phyloP scores from a whole-genome alignment of 352 stramenopile genomes.

The Phytophthora cactorum region DNA sequence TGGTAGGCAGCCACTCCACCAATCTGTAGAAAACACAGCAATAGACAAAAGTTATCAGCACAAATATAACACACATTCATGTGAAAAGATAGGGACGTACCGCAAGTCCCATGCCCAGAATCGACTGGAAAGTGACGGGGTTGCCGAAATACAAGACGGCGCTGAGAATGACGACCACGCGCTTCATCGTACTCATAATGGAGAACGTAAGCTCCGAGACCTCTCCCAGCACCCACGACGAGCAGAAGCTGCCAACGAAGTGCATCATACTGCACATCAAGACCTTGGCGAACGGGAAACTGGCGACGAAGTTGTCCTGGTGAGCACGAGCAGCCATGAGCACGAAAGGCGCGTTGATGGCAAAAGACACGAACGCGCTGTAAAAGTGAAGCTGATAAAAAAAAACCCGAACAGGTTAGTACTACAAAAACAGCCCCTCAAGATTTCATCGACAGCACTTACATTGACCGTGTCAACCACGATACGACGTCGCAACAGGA shows the following conservation, averaged over 20 bases:
- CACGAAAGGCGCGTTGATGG: conserved; percentile 83
- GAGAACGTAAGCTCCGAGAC: conserved; percentile 90
- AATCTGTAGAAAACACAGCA: conserved; percentile 37
- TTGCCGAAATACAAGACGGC: conserved; percentile 89
- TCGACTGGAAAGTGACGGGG: conserved; percentile 70
- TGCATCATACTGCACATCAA: conserved; percentile 86
- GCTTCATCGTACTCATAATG: conserved; percentile 92
- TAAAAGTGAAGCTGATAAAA: conserved; percentile 84
- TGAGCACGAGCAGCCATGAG: conserved; percentile 60
- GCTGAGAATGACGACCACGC: conserved; percentile 87
- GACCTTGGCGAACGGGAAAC: conserved; percentile 78
- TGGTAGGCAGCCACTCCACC: conserved; percentile 81
- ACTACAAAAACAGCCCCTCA: not conserved
- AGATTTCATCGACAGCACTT: conserved; percentile 30
- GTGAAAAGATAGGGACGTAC: conserved; percentile 26
- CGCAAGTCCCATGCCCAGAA: conserved; percentile 76
- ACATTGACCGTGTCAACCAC: conserved; percentile 87
- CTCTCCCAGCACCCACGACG: conserved; percentile 83
- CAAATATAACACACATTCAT: not conserved
- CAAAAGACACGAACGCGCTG: conserved; percentile 82
- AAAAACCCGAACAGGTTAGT: not conserved
- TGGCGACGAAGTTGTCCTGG: conserved; percentile 63
- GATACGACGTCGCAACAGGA: conserved; percentile 76
- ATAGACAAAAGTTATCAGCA: conserved; percentile 6
- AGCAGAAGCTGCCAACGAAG: conserved; percentile 83